phyloP scores from a whole-genome alignment of 805 yeast species.

The Huiozyma naganishii region DNA sequence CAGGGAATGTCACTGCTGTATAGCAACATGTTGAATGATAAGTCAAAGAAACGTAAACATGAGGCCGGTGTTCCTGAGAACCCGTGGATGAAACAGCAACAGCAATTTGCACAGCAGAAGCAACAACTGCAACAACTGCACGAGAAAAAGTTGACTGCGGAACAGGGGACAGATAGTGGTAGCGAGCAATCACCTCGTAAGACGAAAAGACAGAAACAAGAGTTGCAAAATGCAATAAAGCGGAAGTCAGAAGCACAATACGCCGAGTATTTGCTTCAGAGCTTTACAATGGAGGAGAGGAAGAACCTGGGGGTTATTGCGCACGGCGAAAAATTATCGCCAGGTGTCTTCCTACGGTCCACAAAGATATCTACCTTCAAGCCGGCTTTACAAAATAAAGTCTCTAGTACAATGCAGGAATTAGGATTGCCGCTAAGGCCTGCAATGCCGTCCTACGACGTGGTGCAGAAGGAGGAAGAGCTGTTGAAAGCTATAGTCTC shows the following conservation, averaged over 20 bases:
- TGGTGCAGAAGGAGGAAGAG: conserved; percentile 67
- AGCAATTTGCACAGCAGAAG: conserved; percentile 30
- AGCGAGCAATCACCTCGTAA: conserved; percentile 12
- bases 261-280: conserved; percentile 22
- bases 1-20: conserved; percentile 85
- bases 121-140: conserved; percentile 25
- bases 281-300: conserved; percentile 67
- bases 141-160: conserved; percentile 8
- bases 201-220: conserved; percentile 25
- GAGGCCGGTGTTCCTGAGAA: conserved; percentile 33
- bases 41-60: conserved; percentile 42
- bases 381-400: conserved; percentile 60
- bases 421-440: conserved; percentile 74
- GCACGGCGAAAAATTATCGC: conserved; percentile 57
- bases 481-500: conserved; percentile 58
- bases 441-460: conserved; percentile 73
- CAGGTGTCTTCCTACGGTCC: conserved; percentile 80
- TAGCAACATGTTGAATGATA: conserved; percentile 62
- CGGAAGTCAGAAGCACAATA: conserved; percentile 26
- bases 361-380: conserved; percentile 67
- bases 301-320: conserved; percentile 73
- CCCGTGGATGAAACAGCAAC: conserved; percentile 35
- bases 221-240: conserved; percentile 22
- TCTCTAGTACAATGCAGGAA: conserved; percentile 57
- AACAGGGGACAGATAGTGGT: background rate